Evolutionary conservation across 2,329 filamentous ascomycete genomes (phyloP).

Genomic region (Aspergillus pseudoglaucus): DNA sequence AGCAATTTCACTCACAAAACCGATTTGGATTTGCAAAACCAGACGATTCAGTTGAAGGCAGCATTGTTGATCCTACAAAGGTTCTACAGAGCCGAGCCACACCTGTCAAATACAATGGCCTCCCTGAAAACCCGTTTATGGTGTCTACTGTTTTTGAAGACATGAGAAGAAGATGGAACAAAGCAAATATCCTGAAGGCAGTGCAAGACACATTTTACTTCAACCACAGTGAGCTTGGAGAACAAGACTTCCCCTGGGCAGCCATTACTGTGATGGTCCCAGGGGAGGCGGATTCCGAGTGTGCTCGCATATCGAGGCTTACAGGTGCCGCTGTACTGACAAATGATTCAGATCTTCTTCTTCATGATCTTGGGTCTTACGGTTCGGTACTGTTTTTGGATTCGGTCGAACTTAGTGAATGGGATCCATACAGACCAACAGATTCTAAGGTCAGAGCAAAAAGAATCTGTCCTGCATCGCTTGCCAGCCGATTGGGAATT

Average conservation of each 20-base stretch:
- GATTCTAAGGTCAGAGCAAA: slow-evolving; percentile 22
- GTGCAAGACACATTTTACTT: slow-evolving; percentile 11
- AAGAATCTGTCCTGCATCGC: slow-evolving; percentile 31
- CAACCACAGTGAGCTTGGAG: slow-evolving; percentile 20
- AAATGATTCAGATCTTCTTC: slow-evolving; percentile 78
- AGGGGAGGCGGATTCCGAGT: slow-evolving; percentile 79
- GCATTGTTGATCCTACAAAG: slow-evolving; percentile 12
- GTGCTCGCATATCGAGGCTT: slow-evolving; percentile 57
- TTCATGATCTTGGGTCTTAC: slow-evolving; percentile 59
- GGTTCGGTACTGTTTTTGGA: slow-evolving; percentile 63
- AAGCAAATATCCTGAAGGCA: slow-evolving; percentile 16
- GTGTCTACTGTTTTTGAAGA: slow-evolving; percentile 71
- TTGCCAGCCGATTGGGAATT: slow-evolving; percentile 30
- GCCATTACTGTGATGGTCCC: slow-evolving; percentile 56
- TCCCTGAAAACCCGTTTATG: slow-evolving; percentile 61
- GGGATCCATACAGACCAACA: slow-evolving; percentile 7
- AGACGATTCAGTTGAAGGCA: slow-evolving; percentile 3
- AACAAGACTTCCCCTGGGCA: slow-evolving; percentile 24
- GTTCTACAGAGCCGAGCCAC: slow-evolving; percentile 22
- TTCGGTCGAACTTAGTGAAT: slow-evolving; percentile 47
- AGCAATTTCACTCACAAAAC: slow-evolving; percentile 40
- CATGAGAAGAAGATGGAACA: slow-evolving; percentile 46
- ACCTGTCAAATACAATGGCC: slow-evolving; percentile 23
- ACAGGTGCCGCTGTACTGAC: slow-evolving; percentile 61
- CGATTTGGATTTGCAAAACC: slow-evolving; percentile 18